A percentile compares a stretch with the other conserved stretches of the same genome.
Evolutionary conservation across 2,329 filamentous ascomycete genomes (phyloP).

Genomic region (Phialemonium atrogriseum): DNA sequence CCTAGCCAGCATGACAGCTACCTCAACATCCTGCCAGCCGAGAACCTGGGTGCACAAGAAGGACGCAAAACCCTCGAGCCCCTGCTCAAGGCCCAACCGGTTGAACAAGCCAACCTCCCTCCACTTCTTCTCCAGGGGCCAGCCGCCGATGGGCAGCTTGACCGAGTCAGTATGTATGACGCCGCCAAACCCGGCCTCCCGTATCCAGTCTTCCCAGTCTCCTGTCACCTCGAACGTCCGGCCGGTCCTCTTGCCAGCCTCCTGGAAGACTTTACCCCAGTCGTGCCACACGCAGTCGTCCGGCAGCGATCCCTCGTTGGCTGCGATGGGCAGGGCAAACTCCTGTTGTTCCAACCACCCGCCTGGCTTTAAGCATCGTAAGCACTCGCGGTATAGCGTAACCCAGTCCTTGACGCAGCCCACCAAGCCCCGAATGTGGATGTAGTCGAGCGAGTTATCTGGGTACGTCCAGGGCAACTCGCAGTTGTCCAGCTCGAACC

Average conservation of each 20-base stretch:
- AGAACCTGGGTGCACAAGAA: constrained; percentile 8
- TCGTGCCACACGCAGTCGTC: constrained; percentile 5
- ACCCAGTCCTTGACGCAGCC: constrained; percentile 18
- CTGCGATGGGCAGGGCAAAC: constrained; percentile 4
- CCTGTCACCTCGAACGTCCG: constrained; percentile 5
- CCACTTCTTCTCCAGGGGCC: constrained; percentile 7
- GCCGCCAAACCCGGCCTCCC: constrained; percentile 8
- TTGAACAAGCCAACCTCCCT: constrained; percentile 10
- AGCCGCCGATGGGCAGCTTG: constrained; percentile 9
- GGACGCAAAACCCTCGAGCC: constrained; percentile 10
- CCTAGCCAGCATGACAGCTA: constrained; percentile 5
- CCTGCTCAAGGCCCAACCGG: constrained; percentile 6
- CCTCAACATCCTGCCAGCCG: constrained; percentile 7
- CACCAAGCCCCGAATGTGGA: constrained; percentile 16
- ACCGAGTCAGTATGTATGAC: constrained; percentile 2
- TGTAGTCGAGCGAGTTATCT: constrained; percentile 15
- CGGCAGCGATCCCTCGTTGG: constrained; percentile 4
- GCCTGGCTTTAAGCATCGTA: constrained; percentile 34
- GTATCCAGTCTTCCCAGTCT: constrained; percentile 7
- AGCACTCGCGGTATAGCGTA: constrained; percentile 11
- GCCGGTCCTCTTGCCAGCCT: constrained; percentile 6
- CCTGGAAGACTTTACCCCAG: constrained; percentile 4
- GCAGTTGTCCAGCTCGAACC: constrained; percentile 18
- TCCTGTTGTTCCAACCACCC: constrained; percentile 19
- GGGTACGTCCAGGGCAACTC: constrained; percentile 14